Conservation (phyloP, 257 asterid genomes). For the Solanum commersonii region DNA sequence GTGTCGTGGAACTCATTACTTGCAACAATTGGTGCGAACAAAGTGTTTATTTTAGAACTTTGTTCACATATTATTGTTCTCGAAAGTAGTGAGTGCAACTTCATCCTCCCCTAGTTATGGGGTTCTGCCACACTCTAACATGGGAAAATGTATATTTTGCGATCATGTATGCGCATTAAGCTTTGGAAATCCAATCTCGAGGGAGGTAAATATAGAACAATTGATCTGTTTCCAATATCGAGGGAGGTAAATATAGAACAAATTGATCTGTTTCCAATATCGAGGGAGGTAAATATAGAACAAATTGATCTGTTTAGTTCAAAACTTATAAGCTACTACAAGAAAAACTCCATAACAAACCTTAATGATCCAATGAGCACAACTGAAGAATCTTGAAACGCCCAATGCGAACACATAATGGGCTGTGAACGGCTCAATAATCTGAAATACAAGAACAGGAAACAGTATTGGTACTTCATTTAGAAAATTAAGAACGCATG, state of each 20-base stretch:
- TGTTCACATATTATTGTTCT: background rate
- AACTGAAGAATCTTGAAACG: constrained; percentile 67
- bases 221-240: no score
- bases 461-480: background rate
- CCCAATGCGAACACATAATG: constrained; percentile 91
- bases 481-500: background rate
- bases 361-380: constrained; percentile 95
- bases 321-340: background rate
- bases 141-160: background rate
- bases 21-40: background rate
- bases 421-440: constrained; percentile 89
- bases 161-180: background rate
- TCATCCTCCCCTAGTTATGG: background rate
- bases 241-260: background rate
- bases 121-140: background rate
- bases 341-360: constrained; percentile 17
- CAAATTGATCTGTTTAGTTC: background rate
- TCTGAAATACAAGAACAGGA: constrained; percentile 23
- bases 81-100: background rate
- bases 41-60: background rate
- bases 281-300: background rate
- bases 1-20: background rate
- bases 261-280: background rate
- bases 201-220: background rate
- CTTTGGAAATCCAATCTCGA: background rate